phyloP scores from a whole-genome alignment of 2,329 filamentous ascomycete species.

The Teratosphaeria nubilosa region DNA sequence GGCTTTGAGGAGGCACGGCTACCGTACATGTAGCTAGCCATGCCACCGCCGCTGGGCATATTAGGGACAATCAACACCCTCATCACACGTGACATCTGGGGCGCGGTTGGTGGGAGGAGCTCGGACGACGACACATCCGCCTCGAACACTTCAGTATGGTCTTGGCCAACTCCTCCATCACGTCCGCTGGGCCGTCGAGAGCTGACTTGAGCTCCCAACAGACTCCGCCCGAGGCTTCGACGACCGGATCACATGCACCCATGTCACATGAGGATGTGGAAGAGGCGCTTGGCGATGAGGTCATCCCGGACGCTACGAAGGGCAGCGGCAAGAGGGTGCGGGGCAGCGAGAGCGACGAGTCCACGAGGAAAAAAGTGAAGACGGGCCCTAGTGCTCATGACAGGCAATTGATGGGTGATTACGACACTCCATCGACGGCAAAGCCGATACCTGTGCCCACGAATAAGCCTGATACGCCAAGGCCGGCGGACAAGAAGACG shows the following conservation, averaged over 20 bases:
- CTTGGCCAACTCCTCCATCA: too few relatives aligned
- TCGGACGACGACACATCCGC: neutral
- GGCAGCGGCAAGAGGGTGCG: neutral
- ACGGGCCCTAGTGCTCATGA: neutral
- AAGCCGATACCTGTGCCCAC: neutral
- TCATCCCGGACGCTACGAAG: neutral
- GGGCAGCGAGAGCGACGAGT: neutral
- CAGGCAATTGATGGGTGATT: neutral
- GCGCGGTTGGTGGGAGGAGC: neutral
- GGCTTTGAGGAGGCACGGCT: neutral
- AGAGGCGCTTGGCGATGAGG: slow-evolving; percentile 1
- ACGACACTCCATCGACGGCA: neutral
- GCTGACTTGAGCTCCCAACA: neutral
- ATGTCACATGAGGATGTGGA: neutral
- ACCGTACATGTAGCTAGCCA: neutral
- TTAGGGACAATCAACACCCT: neutral
- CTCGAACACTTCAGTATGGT: neutral
- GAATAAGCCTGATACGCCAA: neutral
- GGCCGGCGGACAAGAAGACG: neutral
- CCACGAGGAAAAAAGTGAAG: neutral
- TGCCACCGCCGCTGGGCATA: neutral
- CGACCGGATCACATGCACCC: neutral
- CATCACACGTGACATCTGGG: neutral
- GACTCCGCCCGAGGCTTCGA: neutral
- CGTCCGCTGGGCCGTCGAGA: neutral